Percentiles rank a stretch among this genome's conserved stretches.
Evolutionary conservation across 768 basidiomycete genomes (phyloP).

Genomic region (Pluteus cervinus): DNA sequence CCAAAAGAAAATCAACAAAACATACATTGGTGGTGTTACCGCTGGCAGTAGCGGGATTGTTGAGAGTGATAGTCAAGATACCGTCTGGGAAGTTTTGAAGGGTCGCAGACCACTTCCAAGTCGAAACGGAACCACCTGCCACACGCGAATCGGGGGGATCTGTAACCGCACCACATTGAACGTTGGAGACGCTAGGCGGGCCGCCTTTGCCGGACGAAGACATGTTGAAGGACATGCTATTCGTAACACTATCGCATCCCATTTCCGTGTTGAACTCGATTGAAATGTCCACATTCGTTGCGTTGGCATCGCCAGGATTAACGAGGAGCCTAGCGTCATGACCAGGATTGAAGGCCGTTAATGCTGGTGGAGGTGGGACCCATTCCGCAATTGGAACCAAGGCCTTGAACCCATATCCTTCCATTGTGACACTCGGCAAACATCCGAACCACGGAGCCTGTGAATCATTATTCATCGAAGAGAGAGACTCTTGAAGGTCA

Average conservation of each 20-base stretch:
- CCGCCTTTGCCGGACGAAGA: constrained; percentile 60
- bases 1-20: constrained; percentile 11
- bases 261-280: constrained; percentile 79
- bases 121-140: constrained; percentile 48
- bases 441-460: constrained; percentile 71
- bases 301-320: constrained; percentile 38
- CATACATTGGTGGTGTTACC: constrained; percentile 52
- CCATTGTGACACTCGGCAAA: constrained; percentile 56
- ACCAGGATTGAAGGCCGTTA: constrained; percentile 80
- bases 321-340: constrained; percentile 73
- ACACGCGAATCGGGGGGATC: constrained; percentile 46
- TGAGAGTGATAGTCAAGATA: constrained; percentile 66
- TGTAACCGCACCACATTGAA: constrained; percentile 42
- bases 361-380: constrained; percentile 61
- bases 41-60: constrained; percentile 40
- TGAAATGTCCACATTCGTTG: constrained; percentile 56
- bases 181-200: constrained; percentile 44
- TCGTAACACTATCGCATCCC: constrained; percentile 66
- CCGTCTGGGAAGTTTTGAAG: constrained; percentile 76
- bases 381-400: constrained; percentile 67
- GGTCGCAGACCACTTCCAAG: constrained; percentile 72
- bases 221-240: constrained; percentile 59
- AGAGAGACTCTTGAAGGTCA: constrained; percentile 57
- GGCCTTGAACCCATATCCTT: constrained; percentile 76
- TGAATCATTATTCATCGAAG: constrained; percentile 55